Evolutionary conservation across 2,329 filamentous ascomycete species (phyloP).

Genomic region (Botrytis pseudocinerea): DNA sequence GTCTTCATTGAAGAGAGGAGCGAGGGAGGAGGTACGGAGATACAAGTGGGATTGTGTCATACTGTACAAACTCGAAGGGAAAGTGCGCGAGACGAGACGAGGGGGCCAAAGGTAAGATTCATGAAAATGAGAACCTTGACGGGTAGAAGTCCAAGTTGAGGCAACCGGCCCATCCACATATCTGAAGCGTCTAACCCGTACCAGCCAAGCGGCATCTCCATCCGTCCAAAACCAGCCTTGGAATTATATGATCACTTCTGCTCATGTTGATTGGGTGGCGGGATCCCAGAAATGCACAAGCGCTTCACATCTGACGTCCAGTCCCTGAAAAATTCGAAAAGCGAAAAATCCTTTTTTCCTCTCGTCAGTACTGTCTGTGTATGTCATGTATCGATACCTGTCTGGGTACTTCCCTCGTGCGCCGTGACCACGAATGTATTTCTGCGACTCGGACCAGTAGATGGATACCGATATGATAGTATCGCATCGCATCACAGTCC

Average conservation of each 20-base stretch:
- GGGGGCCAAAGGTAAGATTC: neutral
- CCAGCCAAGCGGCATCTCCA: neutral
- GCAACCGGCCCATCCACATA: neutral
- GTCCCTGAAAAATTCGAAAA: neutral
- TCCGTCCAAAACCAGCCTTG: slow-evolving; percentile 1
- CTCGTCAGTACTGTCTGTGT: neutral
- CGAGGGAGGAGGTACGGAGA: slow-evolving; percentile 2
- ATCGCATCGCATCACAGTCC: too few relatives aligned
- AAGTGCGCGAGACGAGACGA: neutral
- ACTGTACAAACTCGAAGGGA: too few relatives aligned
- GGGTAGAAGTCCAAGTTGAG: neutral
- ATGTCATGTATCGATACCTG: neutral
- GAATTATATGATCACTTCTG: neutral
- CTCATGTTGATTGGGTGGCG: neutral
- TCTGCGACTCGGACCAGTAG: too few relatives aligned
- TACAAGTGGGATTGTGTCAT: neutral
- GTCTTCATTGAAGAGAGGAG: neutral
- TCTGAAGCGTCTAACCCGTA: neutral
- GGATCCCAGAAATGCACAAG: too few relatives aligned
- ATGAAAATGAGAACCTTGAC: slow-evolving; percentile 18
- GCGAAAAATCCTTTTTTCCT: neutral
- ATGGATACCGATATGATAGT: neutral
- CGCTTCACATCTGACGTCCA: too few relatives aligned
- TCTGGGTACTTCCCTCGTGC: neutral
- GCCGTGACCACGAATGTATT: too few relatives aligned